phyloP scores from a whole-genome alignment of 2,329 filamentous ascomycete genomes.

The Hymenoscyphus scutula region DNA sequence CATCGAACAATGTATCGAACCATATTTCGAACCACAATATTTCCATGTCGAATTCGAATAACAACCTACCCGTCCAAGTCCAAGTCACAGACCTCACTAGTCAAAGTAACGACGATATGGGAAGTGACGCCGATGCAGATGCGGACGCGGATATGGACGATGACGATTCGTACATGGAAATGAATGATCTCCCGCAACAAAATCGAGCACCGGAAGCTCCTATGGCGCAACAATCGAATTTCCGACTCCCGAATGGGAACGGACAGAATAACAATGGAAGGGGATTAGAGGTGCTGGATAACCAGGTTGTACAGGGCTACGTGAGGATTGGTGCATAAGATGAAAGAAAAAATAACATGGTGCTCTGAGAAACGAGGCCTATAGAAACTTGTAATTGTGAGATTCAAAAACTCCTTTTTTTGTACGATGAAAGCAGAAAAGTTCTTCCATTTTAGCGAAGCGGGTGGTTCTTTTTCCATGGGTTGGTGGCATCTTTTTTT shows the following conservation, averaged over 20 bases:
- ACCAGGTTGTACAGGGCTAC: constrained; percentile 27
- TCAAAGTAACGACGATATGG: constrained; percentile 10
- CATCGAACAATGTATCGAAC: neutral
- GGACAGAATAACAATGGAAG: constrained; percentile 15
- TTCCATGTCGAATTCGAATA: constrained; percentile 1
- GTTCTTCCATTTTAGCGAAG: no score
- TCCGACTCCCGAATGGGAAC: constrained; percentile 28
- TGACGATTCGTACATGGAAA: constrained; percentile 53
- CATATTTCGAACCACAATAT: neutral
- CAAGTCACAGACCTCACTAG: constrained; percentile 10
- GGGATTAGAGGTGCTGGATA: constrained; percentile 15
- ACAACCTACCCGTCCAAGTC: constrained; percentile 5
- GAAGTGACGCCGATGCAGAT: constrained; percentile 23
- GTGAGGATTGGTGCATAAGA: constrained; percentile 31
- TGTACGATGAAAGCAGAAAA: no score
- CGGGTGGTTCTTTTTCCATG: no score
- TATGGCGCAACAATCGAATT: constrained; percentile 23
- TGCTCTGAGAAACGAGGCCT: no score
- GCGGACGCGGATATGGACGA: constrained; percentile 48
- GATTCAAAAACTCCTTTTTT: no score
- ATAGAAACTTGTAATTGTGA: no score
- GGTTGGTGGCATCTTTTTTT: no score
- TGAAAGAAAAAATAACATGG: no score
- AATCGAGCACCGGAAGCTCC: constrained; percentile 24
- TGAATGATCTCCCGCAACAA: constrained; percentile 35